Percentiles rank a stretch among this genome's conserved stretches.
Conservation (phyloP, 2,329 filamentous ascomycete genomes). For the Ophiostoma novo-ulmi region DNA sequence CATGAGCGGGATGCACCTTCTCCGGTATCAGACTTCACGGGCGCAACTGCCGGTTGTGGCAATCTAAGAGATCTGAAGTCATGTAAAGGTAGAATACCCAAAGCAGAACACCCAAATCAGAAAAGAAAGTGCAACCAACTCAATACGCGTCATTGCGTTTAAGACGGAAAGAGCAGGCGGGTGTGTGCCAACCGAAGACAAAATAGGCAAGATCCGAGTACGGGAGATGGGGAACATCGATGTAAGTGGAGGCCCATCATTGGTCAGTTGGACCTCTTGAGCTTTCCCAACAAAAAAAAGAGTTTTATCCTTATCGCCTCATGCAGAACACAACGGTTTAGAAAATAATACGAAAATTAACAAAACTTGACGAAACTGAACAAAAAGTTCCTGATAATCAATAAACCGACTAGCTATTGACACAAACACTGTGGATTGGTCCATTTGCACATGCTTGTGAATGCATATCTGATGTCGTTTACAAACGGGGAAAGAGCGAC, state of each 20-base stretch:
- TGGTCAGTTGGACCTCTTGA: conserved; percentile 22
- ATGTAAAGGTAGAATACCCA: background rate
- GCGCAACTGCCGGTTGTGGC: background rate
- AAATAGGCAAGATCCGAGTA: conserved; percentile 6
- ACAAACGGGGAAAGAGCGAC: conserved; percentile 6
- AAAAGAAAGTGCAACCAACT: background rate
- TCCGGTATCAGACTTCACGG: background rate
- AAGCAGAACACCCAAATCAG: background rate
- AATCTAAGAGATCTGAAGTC: background rate
- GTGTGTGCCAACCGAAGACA: background rate
- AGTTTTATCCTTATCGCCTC: background rate
- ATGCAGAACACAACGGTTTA: conserved; percentile 5
- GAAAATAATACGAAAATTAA: background rate
- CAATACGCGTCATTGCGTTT: background rate
- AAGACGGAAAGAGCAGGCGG: background rate
- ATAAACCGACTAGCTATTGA: background rate
- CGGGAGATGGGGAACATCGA: background rate
- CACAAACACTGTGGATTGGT: background rate
- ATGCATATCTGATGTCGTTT: background rate
- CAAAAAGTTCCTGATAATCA: background rate
- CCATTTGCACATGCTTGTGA: background rate
- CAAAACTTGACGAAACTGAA: background rate
- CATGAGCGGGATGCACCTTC: conserved; percentile 1
- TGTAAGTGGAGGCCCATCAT: conserved; percentile 26
- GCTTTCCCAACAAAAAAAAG: conserved; percentile 27